A percentile compares a stretch with the other conserved stretches of the same genome.
Evolutionary conservation across 1,284 basidiomycete genomes (phyloP).

Genomic region (Lentinula novae-zelandiae): DNA sequence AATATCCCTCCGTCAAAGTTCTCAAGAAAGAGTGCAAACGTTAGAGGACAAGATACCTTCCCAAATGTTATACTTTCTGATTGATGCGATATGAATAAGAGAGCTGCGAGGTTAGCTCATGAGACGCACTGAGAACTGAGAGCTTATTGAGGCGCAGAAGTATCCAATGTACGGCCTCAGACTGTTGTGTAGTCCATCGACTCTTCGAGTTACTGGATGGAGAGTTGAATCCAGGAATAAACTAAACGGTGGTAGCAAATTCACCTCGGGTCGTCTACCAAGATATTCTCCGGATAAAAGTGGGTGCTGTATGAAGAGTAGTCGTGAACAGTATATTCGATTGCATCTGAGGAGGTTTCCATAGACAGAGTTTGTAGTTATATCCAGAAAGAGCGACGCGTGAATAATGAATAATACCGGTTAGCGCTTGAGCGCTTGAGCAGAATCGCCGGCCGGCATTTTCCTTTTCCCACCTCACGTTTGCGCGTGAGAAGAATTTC

Average conservation of each 20-base stretch:
- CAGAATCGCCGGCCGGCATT: no score
- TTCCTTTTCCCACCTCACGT: no score
- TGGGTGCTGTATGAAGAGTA: conserved; percentile 67
- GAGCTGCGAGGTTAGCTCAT: not conserved
- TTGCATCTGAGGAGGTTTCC: conserved; percentile 4
- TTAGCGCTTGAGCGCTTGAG: no score
- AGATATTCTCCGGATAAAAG: conserved; percentile 67
- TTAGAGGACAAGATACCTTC: conserved; percentile 39
- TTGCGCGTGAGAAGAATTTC: no score
- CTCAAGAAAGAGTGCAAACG: not conserved
- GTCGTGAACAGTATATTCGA: conserved; percentile 48
- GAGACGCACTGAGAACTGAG: conserved; percentile 60
- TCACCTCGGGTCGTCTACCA: conserved; percentile 48
- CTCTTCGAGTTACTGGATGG: conserved; percentile 49
- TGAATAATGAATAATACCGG: no score
- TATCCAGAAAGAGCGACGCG: not conserved
- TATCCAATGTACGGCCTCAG: conserved; percentile 65
- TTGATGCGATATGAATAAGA: not conserved
- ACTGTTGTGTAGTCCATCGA: conserved; percentile 69
- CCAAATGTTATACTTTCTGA: conserved; percentile 73
- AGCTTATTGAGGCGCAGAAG: conserved; percentile 56
- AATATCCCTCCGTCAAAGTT: not conserved
- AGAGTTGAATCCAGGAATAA: no score
- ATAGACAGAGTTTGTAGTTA: not conserved
- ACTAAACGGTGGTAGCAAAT: not conserved